Evolutionary conservation across 1,284 basidiomycete genomes (phyloP), one percentile per base, ranked within the genome.

Genomic region (Leccinum fuscescens): DNA sequence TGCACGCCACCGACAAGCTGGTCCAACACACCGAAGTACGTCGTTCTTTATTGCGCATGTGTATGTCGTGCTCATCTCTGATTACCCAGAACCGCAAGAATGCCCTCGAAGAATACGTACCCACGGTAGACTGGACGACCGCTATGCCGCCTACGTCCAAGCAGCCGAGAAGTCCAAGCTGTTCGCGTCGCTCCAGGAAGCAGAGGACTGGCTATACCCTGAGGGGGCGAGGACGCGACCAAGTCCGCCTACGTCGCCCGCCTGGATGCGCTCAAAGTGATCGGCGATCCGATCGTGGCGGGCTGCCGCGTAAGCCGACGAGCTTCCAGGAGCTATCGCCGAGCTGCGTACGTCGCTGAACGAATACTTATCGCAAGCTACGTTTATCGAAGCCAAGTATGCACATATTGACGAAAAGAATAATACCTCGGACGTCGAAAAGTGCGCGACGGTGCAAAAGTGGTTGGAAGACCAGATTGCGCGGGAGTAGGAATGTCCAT

Each of bases 51-150:
- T 22, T 4, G 31, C 4, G 54, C 17, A 54, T 55, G 33, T 22
- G 50, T 22, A 50, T 14, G n/a, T 33, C 39, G 12, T 20, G 54
- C 44, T 52, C 12, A 62, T 4, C 8, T 4, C n/a, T 17, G 39
- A 17, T 39, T 11, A 3, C 17, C 9, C 11, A 94, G 92, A 92
- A 97, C 77, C 88, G 92, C 75, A 98, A 96, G 82, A 97, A 98
- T 75, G 94, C 94, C 14, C 86, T 98, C 24, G 95, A 98, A 79
- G 95, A 97, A 79, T 97, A 96, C 80, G 90, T 97, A 93, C 84
- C 68, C 91, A 94, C 57, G 81, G 86, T 76, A 97, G 96, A 79
- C 85, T 98, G 62, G 94, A 97, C 39, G 91, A 90, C 61, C 86
- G 90, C 57, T 96, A 90, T 71, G 86, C 88, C 22, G 59, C 84